phyloP scores from a whole-genome alignment of 345 rosid genomes.

The Luvunga scandens region DNA sequence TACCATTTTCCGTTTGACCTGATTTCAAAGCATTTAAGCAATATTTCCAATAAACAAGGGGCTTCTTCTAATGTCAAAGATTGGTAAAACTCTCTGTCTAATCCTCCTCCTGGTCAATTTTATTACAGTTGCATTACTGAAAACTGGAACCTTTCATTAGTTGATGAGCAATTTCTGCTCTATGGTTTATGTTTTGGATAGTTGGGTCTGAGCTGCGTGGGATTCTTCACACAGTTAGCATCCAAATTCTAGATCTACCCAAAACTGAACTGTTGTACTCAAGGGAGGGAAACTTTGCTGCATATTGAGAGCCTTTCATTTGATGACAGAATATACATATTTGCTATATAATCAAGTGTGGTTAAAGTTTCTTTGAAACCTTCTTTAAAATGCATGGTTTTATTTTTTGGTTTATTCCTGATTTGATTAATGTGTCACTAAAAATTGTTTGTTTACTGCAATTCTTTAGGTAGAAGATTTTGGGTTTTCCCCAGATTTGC shows the following conservation, averaged over 20 bases:
- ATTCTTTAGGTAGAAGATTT: slow-evolving; percentile 62
- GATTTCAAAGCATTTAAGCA: not conserved
- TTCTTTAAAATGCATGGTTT: not conserved
- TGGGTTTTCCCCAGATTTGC: slow-evolving; percentile 95
- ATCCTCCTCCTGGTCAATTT: not conserved
- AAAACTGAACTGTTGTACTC: not conserved
- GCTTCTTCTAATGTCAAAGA: not conserved
- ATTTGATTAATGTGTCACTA: not conserved
- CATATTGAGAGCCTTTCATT: not conserved
- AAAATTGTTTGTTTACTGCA: slow-evolving; percentile 3
- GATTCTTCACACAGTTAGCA: not conserved
- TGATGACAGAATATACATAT: not conserved
- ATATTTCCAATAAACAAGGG: not conserved
- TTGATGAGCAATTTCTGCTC: not conserved
- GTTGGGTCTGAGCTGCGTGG: not conserved
- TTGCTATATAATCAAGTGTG: not conserved
- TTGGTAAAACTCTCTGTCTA: not conserved
- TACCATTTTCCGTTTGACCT: not conserved
- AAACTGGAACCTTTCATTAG: not conserved
- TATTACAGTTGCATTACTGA: not conserved
- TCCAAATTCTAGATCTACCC: not conserved
- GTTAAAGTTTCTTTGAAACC: not conserved
- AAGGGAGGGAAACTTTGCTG: no score
- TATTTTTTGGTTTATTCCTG: not conserved
- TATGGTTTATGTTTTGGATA: not conserved